Conservation (phyloP, 2,329 filamentous ascomycete genomes). For the Aureobasidium mangrovei region DNA sequence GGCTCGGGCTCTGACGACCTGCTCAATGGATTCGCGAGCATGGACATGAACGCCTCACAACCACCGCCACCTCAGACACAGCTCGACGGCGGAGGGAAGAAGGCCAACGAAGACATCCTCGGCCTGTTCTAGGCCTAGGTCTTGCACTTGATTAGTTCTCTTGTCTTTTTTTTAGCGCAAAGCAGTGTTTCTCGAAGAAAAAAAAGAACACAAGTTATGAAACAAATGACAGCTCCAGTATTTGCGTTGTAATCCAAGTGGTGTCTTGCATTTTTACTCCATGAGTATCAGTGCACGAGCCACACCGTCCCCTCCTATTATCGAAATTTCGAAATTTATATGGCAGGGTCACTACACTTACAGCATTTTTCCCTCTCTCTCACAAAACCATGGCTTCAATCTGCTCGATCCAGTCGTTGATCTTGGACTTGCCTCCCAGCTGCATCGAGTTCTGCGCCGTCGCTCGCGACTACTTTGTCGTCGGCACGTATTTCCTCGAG, state of each 20-base stretch:
- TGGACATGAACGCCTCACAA: slow-evolving; percentile 61
- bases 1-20: slow-evolving; percentile 45
- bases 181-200: no score
- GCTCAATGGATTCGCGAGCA: slow-evolving; percentile 72
- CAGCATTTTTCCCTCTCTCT: neutral
- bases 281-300: no score
- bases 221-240: no score
- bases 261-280: no score
- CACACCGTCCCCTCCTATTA: no score
- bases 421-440: slow-evolving; percentile 61
- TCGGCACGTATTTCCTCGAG: slow-evolving; percentile 78
- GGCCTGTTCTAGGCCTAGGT: slow-evolving; percentile 10
- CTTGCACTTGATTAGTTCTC: neutral
- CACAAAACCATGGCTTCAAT: slow-evolving; percentile 20
- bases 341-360: neutral
- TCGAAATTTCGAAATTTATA: no score
- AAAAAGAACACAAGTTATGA: no score
- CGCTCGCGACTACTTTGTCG: slow-evolving; percentile 57
- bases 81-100: slow-evolving; percentile 48
- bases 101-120: slow-evolving; percentile 27
- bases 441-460: slow-evolving; percentile 66
- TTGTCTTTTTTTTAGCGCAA: no score
- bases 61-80: slow-evolving; percentile 57
- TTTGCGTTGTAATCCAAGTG: no score
- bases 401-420: slow-evolving; percentile 41